A percentile compares a stretch with the other conserved stretches of the same genome.
Conservation (phyloP, 2,329 filamentous ascomycete species). For the Cladobotryum mycophilum region DNA sequence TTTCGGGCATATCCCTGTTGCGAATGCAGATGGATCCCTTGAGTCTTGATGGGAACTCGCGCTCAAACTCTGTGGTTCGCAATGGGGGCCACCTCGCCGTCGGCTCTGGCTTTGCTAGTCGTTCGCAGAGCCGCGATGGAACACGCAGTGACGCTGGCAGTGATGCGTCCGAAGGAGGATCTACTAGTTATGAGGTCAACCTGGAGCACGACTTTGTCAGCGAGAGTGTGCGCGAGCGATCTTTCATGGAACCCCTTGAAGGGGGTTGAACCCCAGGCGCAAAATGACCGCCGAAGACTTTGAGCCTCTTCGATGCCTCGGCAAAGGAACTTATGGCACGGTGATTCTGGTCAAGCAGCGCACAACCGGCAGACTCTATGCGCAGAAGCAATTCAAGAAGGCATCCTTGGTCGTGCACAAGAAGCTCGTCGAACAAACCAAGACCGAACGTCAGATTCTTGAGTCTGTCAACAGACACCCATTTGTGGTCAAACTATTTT, state of each 20-base stretch:
- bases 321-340: conserved; percentile 93
- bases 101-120: conserved; percentile 43
- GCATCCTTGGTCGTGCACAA: conserved; percentile 93
- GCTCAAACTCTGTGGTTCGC: conserved; percentile 50
- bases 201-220: conserved; percentile 82
- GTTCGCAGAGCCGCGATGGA: conserved; percentile 50
- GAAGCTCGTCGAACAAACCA: conserved; percentile 92
- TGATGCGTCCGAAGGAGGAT: conserved; percentile 58
- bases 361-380: conserved; percentile 80
- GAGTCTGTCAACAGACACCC: conserved; percentile 95
- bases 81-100: conserved; percentile 37
- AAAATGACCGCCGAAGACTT: conserved; percentile 95
- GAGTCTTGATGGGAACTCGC: conserved; percentile 54
- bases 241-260: conserved; percentile 43
- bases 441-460: conserved; percentile 89
- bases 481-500: conserved; percentile 96
- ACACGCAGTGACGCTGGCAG: conserved; percentile 47
- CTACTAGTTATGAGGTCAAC: conserved; percentile 76
- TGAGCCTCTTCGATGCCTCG: conserved; percentile 81
- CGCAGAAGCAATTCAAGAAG: conserved; percentile 98
- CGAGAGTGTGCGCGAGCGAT: conserved; percentile 46
- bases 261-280: conserved; percentile 51
- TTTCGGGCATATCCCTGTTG: conserved; percentile 75
- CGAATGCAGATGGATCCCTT: conserved; percentile 76
- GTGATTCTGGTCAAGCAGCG: conserved; percentile 90